phyloP scores from a whole-genome alignment of 2,329 filamentous ascomycete species.

The Alternaria sp. region DNA sequence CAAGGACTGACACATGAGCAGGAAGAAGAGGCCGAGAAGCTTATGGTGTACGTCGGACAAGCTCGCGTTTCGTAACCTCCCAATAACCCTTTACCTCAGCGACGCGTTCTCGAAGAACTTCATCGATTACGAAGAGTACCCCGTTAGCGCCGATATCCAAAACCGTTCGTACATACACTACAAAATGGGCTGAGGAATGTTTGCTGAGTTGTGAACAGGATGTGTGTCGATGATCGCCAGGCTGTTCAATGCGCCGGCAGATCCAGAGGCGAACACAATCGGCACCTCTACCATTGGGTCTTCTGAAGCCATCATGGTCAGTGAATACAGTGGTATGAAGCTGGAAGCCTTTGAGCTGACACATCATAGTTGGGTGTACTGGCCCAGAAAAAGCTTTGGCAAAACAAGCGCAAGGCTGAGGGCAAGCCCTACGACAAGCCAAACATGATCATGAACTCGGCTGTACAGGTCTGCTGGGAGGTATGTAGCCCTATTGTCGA shows the following conservation, averaged over 20 bases:
- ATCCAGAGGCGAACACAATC: slow-evolving; percentile 68
- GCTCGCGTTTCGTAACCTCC: neutral
- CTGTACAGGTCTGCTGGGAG: slow-evolving; percentile 97
- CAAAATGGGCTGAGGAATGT: slow-evolving; percentile 72
- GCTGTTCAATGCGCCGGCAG: slow-evolving; percentile 80
- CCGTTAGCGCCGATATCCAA: slow-evolving; percentile 65
- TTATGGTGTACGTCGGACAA: slow-evolving; percentile 73
- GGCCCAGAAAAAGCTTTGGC: slow-evolving; percentile 96
- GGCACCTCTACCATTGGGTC: slow-evolving; percentile 89
- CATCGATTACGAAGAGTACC: slow-evolving; percentile 60
- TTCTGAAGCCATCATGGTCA: slow-evolving; percentile 74
- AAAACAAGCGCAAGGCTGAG: slow-evolving; percentile 80
- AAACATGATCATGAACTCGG: slow-evolving; percentile 95
- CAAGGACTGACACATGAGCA: slow-evolving; percentile 41
- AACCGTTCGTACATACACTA: slow-evolving; percentile 77
- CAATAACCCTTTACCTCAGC: slow-evolving; percentile 21
- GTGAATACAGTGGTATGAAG: neutral
- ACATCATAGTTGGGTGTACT: slow-evolving; percentile 67
- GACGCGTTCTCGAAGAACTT: slow-evolving; percentile 96
- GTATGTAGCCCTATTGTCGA: neutral
- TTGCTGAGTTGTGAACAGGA: slow-evolving; percentile 16
- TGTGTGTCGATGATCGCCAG: slow-evolving; percentile 66
- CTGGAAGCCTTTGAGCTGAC: slow-evolving; percentile 5
- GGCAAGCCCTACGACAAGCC: slow-evolving; percentile 82
- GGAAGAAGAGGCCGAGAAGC: slow-evolving; percentile 94